Percentiles rank a stretch among this genome's conserved stretches.
These are phyloP conservation scores for Trematosphaeria pertusa DNA, from an alignment of 2,329 filamentous ascomycete species.

Conservation along the genomic window DNA sequence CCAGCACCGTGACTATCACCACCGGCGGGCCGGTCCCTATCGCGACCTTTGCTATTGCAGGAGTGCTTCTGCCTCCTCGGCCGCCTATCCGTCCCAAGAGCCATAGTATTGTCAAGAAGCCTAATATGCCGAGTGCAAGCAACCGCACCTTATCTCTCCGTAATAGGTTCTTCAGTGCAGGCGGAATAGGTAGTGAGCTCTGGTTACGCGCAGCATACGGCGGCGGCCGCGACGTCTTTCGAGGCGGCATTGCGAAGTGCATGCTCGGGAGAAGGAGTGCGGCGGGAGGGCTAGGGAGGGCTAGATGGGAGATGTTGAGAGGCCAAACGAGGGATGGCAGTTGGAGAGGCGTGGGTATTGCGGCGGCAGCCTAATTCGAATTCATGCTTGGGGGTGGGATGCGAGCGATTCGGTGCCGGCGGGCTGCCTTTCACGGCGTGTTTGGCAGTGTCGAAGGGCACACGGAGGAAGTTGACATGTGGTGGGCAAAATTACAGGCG, in stretches of 20 bases:
- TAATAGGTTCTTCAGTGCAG: slow-evolving; percentile 55
- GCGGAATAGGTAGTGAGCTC: slow-evolving; percentile 38
- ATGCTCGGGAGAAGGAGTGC: slow-evolving; percentile 56
- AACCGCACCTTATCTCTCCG: slow-evolving; percentile 70
- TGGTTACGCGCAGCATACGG: slow-evolving; percentile 71
- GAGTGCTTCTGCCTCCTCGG: slow-evolving; percentile 19
- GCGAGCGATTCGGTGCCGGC: neutral
- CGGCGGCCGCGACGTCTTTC: slow-evolving; percentile 79
- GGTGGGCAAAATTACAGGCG: slow-evolving; percentile 10
- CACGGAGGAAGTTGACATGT: slow-evolving; percentile 5
- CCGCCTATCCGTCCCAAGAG: slow-evolving; percentile 42
- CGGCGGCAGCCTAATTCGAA: slow-evolving; percentile 11
- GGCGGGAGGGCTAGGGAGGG: slow-evolving; percentile 20
- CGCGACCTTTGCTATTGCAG: slow-evolving; percentile 38
- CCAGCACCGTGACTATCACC: slow-evolving; percentile 86
- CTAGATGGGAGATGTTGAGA: too few relatives aligned
- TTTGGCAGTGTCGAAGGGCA: neutral
- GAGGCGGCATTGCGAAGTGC: slow-evolving; percentile 89
- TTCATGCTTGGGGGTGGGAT: slow-evolving; percentile 17
- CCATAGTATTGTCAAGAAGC: slow-evolving; percentile 56
- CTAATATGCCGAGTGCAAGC: slow-evolving; percentile 61
- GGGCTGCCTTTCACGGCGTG: neutral
- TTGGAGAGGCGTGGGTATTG: slow-evolving; percentile 13
- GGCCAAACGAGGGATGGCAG: slow-evolving; percentile 36
- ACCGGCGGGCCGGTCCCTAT: slow-evolving; percentile 59